phyloP scores from a whole-genome alignment of 257 asterid genomes.

The Przewalskia tangutica region DNA sequence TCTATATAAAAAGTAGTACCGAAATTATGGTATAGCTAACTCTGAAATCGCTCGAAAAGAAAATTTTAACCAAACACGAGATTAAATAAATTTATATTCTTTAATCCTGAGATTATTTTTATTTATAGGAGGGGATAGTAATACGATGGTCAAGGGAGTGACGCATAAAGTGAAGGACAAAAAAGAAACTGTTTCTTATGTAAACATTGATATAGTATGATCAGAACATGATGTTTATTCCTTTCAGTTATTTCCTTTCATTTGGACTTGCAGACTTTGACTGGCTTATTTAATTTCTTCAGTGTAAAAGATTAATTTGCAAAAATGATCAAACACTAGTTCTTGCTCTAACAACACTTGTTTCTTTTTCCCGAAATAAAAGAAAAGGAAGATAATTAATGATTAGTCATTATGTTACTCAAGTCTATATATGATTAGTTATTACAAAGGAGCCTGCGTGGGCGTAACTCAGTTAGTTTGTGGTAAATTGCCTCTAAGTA shows the following conservation, averaged over 20 bases:
- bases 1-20: not conserved
- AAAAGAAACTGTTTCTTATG: not conserved
- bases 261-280: not conserved
- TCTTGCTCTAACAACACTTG: not conserved
- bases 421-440: too few species aligned
- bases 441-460: too few species aligned
- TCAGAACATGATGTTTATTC: not conserved
- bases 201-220: not conserved
- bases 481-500: too few species aligned
- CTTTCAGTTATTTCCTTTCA: not conserved
- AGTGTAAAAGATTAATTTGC: not conserved
- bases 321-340: not conserved
- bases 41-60: not conserved
- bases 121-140: not conserved
- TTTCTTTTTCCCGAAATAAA: not conserved
- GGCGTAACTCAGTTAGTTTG: too few species aligned
- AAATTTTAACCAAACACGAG: not conserved
- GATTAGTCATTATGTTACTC: not conserved
- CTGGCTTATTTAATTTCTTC: not conserved
- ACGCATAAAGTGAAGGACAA: conserved; percentile 4
- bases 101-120: too few species aligned
- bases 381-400: not conserved
- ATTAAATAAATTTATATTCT: not conserved
- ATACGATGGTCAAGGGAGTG: not conserved
- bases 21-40: not conserved